Base-by-base conservation (phyloP, 805 yeast genomes). In the Kregervanrija delftensis region DNA sequence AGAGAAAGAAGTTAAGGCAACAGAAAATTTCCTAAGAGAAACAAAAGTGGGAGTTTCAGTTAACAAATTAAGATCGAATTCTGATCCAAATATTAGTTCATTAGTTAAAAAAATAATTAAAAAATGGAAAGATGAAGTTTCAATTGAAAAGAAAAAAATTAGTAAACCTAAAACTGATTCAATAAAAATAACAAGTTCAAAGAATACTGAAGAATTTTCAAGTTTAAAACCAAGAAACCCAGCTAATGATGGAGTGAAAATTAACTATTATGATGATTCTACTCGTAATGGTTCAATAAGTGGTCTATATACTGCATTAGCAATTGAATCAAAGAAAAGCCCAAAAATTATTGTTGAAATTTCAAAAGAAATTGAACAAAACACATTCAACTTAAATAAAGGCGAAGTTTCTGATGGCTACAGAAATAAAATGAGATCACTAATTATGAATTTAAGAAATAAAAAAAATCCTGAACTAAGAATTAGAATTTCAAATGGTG, bases 21-120 rank as follows among this genome's bases (percentile, higher is more conserved):
- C 95, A 1, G 98, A 91, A 59, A 77, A 81, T 60, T 70, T 91
- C 33, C 71, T 91, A 42, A 76, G 97, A 57, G 95, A 91, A 58
- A 93, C 99, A 8, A 89, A 88, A 63, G 91, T 93, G n/a, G 99
- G 99, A 51, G 91, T 93, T 13, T 91, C 90, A 8, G 97, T 93
- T 36, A 93, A 93, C 68, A 89, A 87, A 64, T 79, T 85, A 57
- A 79, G 96, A 51, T 67, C 86, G 8, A 79, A 81, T 39, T 58
- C 66, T 30, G 86, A 85, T 63, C 49, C 74, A 16, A 95, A 89
- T 53, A 75, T 93, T 39, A 71, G 83, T 11, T 65, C 73, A 2
- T 66, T 85, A 35, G 98, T 91, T 33, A 86, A 86, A 62, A 79
- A 78, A 53, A 86, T 90, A 68, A 89, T 93, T 55, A 77, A 79